Base-by-base conservation (phyloP, 2,329 filamentous ascomycete genomes). In the Aspergillus niger region DNA sequence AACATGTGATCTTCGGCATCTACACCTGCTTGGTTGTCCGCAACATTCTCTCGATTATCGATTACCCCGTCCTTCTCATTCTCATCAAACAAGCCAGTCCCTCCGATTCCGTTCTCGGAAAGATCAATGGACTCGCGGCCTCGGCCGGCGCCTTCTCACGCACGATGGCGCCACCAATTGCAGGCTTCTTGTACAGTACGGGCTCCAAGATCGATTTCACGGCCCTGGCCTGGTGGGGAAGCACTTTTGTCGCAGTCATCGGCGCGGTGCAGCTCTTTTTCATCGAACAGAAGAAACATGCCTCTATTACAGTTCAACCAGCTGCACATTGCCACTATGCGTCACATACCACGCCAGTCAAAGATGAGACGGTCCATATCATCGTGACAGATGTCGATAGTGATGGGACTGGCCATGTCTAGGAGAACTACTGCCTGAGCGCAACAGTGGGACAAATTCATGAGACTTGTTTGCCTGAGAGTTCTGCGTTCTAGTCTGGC, bases 21-120 rank as follows among this genome's bases (percentile, higher is more conserved):
- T 91, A 90, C 71, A 73, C 80, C n/a, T 87, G 86, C 44, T 78
- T 91, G 36, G 77, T 84, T 2, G 75, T 90, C 59, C 86, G 89
- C 64, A 90, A 89, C 66, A 78, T 90, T 58, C 85, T 88, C 58
- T 87, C 87, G 7, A 90, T 91, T 65, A 80, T 91, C 38, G 85
- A 84, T 22, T 89, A 88, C 39, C 89, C 89, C 0, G 82, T 89
- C 8, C 81, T 89, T 0, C 80, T 91, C 26, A 91, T 91, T 62
- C 79, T 91, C 57, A 83, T 91, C 69, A 91, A 91, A 73, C 87
- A 91, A 76, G 87, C 89, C 1, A 85, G 86, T 3, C 87, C 88
- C 0, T 83, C 85, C 4, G 79, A 85, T 3, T 82, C 81, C 1
- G 83, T 86, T 5, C 80, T 91, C 15, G 89, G 89, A 1, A 87